Conservation (phyloP, 306 rosid species). For the Castanea mollissima region DNA sequence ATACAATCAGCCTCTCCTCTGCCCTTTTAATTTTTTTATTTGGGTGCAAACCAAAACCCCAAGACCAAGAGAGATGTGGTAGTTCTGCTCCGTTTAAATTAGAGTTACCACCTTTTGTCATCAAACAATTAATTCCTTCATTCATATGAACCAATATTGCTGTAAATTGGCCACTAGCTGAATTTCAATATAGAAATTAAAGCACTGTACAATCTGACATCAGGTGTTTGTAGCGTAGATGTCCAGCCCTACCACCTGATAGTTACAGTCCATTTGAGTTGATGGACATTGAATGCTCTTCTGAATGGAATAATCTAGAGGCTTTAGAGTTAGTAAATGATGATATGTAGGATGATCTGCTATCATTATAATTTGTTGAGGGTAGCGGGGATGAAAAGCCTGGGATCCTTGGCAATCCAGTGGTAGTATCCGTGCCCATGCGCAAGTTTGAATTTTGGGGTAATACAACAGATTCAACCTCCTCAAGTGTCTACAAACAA, state of each 20-base stretch:
- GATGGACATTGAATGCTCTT: not conserved
- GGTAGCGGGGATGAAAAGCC: not conserved
- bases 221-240: not conserved
- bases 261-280: not conserved
- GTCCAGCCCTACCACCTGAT: not conserved
- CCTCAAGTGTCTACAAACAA: slow-evolving; percentile 21
- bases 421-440: not conserved
- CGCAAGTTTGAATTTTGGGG: not conserved
- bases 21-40: too few species aligned
- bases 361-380: not conserved
- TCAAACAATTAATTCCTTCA: too few species aligned
- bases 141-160: not conserved
- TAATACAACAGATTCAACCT: slow-evolving; percentile 20
- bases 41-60: too few species aligned
- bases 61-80: too few species aligned
- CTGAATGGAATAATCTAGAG: not conserved
- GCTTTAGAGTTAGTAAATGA: not conserved
- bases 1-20: too few species aligned
- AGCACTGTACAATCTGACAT: slow-evolving; percentile 5
- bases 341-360: not conserved
- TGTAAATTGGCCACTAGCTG: not conserved
- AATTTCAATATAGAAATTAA: not conserved
- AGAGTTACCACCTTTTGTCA: too few species aligned
- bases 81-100: too few species aligned
- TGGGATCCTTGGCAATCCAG: not conserved